Evolutionary conservation across 2,329 filamentous ascomycete species (phyloP).

Genomic region (Alternaria sp.): DNA sequence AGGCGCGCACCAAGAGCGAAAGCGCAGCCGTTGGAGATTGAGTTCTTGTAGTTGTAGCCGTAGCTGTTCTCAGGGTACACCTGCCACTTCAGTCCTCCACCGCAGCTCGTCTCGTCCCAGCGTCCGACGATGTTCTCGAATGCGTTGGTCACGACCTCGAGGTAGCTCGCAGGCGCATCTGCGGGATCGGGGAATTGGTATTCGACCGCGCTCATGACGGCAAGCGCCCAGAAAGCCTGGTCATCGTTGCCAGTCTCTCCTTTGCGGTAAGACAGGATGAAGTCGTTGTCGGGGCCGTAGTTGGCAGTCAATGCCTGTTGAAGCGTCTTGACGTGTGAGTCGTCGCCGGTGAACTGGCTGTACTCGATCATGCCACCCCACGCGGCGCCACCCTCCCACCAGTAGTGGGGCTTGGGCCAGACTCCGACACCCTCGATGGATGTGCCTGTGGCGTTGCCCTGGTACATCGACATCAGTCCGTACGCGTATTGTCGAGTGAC

Average conservation of each 20-base stretch:
- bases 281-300: conserved; percentile 51
- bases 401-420: conserved; percentile 54
- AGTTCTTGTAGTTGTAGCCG: conserved; percentile 84
- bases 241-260: conserved; percentile 69
- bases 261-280: conserved; percentile 52
- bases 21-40: conserved; percentile 80
- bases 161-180: conserved; percentile 58
- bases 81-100: conserved; percentile 80
- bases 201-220: conserved; percentile 72
- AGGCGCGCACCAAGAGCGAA: conserved; percentile 81
- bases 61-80: conserved; percentile 75
- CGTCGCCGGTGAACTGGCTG: conserved; percentile 55
- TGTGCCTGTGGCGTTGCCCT: conserved; percentile 33
- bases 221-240: conserved; percentile 75
- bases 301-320: conserved; percentile 53
- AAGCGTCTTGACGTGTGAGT: conserved; percentile 50
- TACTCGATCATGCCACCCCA: conserved; percentile 53
- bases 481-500: conserved; percentile 39
- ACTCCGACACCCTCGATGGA: conserved; percentile 46
- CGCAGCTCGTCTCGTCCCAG: conserved; percentile 72
- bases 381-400: conserved; percentile 54
- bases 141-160: conserved; percentile 71
- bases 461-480: conserved; percentile 46
- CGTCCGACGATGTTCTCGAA: conserved; percentile 73
- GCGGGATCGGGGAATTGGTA: conserved; percentile 68